A percentile compares a stretch with the other conserved stretches of the same genome.
phyloP scores from a whole-genome alignment of 805 yeast genomes.

The Candida hungchunana region DNA sequence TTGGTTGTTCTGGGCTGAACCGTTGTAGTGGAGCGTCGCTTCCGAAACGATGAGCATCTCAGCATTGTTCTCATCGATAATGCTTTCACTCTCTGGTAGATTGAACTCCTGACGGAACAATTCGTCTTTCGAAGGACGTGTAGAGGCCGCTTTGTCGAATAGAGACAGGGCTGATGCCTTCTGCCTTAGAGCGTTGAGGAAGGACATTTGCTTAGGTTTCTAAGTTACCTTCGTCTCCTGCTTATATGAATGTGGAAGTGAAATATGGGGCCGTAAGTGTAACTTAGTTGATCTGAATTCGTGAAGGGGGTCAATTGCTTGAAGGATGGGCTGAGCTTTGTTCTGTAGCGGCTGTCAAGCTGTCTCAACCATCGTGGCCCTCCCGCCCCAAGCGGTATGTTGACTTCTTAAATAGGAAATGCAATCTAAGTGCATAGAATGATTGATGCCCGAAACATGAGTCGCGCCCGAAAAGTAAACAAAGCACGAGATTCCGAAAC shows the following conservation, averaged over 20 bases:
- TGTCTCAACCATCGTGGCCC: background rate
- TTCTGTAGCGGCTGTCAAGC: constrained; percentile 1
- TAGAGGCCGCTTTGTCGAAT: constrained; percentile 33
- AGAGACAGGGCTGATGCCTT: constrained; percentile 41
- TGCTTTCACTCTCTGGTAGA: constrained; percentile 66
- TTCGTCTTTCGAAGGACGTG: constrained; percentile 48
- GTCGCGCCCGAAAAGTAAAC: constrained; percentile 6
- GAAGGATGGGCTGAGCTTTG: too few relatives aligned
- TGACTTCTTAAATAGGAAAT: constrained; percentile 15
- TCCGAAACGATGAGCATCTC: constrained; percentile 42
- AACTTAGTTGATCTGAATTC: background rate
- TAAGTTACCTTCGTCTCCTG: background rate
- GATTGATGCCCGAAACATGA: background rate
- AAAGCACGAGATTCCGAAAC: background rate
- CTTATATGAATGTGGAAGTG: background rate
- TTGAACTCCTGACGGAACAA: constrained; percentile 60
- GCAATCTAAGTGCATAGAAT: background rate
- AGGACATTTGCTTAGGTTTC: constrained; percentile 35
- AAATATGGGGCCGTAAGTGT: background rate
- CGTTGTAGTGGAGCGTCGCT: constrained; percentile 15
- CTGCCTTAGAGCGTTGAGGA: constrained; percentile 40
- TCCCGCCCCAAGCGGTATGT: constrained; percentile 1
- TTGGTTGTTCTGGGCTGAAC: constrained; percentile 6
- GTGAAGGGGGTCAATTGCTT: too few relatives aligned
- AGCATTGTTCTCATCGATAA: constrained; percentile 63